Base-by-base conservation (phyloP, 2,329 filamentous ascomycete genomes). In the Trematosphaeria pertusa region DNA sequence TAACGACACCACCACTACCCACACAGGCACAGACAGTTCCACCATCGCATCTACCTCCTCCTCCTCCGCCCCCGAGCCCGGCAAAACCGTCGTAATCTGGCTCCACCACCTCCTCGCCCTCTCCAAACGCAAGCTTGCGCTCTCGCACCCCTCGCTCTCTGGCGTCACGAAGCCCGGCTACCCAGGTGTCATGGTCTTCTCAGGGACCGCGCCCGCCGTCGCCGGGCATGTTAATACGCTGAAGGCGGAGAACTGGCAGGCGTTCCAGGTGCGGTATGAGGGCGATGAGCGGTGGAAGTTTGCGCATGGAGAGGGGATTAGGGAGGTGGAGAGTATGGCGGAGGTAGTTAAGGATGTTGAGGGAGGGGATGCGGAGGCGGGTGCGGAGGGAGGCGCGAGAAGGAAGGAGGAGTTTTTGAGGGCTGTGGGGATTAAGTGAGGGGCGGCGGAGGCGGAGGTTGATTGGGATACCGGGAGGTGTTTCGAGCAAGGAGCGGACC, bases 161-260 rank as follows among this genome's bases (percentile, higher is more conserved):
- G 75, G 75, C 11, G 58, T 78, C 26, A 75, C 75, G 0, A 78
- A 78, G 46, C 75, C 75, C 1, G 75, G 75, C 7, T 77, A 78
- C 45, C 75, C 75, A 17, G 75, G 75, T 11, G 61, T 77, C 4
- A 61, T 78, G 48, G 48, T 77, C 22, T 78, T 75, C 48, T 71
- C 71, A 3, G 75, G 75, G 0, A 69, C 73, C 3, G 50, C 56
- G 0, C 33, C 44, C 9, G 66, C 66, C 2, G 73, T 78, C 18
- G 60, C 63, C 33, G 72, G 73, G 31, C 75, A 78, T 48, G 69
- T 78, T 26, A 69, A 67, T 28, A 65, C 64, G 15, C 58, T 78
- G 14, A 77, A 76, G 45, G 58, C 59, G 12, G 65, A 72, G 50
- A 77, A 76, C 15, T 78, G 75, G 75, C 65, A 71, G 34, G 75